These are phyloP conservation scores for Saussurea involucrata DNA, from an alignment of 129 eudicot genomes.

Conservation along the genomic window DNA sequence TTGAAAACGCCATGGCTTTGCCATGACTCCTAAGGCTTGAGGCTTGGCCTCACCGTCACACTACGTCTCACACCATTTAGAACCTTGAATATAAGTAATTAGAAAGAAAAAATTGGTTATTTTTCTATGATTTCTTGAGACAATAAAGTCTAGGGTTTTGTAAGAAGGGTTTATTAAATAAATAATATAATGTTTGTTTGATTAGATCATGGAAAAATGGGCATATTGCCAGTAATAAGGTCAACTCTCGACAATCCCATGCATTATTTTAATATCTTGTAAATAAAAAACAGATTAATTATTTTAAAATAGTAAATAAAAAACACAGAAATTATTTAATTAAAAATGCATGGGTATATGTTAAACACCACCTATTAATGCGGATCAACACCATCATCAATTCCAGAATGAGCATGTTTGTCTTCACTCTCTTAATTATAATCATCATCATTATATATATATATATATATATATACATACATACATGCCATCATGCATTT, in stretches of 20 bases:
- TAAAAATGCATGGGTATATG: constrained; percentile 28
- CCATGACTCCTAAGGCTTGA: too few species aligned
- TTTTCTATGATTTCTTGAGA: constrained; percentile 33
- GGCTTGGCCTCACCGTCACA: too few species aligned
- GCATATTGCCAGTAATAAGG: constrained; percentile 31
- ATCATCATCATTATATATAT: background rate
- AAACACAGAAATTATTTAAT: background rate
- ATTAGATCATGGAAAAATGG: constrained; percentile 31
- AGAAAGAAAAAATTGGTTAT: background rate
- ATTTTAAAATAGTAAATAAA: background rate
- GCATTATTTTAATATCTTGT: constrained; percentile 22
- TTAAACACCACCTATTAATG: constrained; percentile 33
- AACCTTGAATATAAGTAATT: background rate
- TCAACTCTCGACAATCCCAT: constrained; percentile 40
- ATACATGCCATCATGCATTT: background rate
- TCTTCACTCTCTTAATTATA: constrained; percentile 22
- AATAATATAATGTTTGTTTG: constrained; percentile 25
- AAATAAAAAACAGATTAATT: background rate
- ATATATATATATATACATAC: too few species aligned
- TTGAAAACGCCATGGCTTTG: too few species aligned
- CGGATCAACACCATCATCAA: constrained; percentile 40
- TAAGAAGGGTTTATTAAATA: constrained; percentile 24
- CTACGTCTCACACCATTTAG: too few species aligned
- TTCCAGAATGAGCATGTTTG: constrained; percentile 43
- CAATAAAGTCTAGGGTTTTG: constrained; percentile 44